Conservation (phyloP, 768 basidiomycete genomes). For the Psilocybe subaeruginosa region DNA sequence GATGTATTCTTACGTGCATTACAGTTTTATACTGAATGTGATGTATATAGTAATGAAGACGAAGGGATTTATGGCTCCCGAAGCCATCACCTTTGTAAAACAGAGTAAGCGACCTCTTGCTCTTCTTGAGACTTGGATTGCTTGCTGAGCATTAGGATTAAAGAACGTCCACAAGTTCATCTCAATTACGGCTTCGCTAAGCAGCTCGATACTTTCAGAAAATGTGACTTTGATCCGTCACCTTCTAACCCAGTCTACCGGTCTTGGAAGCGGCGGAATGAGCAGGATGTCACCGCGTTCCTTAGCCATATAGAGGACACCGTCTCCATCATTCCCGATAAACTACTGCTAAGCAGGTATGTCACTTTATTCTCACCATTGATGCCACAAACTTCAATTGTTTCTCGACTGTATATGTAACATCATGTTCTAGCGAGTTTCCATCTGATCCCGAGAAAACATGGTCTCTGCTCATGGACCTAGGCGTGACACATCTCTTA, state of each 20-base stretch:
- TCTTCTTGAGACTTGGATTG: background rate
- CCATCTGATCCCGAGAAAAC: constrained; percentile 54
- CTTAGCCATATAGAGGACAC: constrained; percentile 56
- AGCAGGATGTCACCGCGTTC: constrained; percentile 55
- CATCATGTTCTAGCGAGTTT: constrained; percentile 46
- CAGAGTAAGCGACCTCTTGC: constrained; percentile 37
- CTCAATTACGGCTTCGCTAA: constrained; percentile 61
- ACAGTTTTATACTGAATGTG: background rate
- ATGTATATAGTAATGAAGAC: constrained; percentile 50
- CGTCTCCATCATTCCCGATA: constrained; percentile 50
- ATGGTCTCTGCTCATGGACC: constrained; percentile 50
- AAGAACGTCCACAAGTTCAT: constrained; percentile 33
- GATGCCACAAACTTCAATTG: too few relatives aligned
- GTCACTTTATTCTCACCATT: background rate
- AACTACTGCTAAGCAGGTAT: constrained; percentile 56
- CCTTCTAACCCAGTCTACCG: constrained; percentile 47
- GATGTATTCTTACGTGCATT: background rate
- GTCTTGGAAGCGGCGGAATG: constrained; percentile 60
- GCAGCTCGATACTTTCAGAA: constrained; percentile 57
- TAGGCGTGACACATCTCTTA: constrained; percentile 56
- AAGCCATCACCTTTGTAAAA: constrained; percentile 52
- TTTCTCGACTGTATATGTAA: too few relatives aligned
- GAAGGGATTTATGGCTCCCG: constrained; percentile 38
- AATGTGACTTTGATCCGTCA: constrained; percentile 50
- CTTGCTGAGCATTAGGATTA: constrained; percentile 12